These are phyloP conservation scores for Lasiodiplodia theobromae DNA, from an alignment of 2,329 filamentous ascomycete genomes.

Conservation along the genomic window DNA sequence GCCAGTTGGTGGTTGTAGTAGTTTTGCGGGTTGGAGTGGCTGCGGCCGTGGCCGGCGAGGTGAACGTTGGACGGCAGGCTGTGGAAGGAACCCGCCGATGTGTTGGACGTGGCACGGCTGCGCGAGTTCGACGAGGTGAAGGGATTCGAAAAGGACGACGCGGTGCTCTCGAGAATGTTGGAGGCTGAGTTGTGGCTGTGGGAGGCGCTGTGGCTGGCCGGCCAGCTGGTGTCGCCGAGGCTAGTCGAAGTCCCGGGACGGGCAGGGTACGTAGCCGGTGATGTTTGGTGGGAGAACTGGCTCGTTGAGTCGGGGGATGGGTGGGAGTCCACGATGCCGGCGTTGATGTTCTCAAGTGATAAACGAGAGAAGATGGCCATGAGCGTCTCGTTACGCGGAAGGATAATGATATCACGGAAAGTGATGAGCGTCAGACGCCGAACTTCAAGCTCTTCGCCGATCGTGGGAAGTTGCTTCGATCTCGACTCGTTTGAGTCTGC, in stretches of 20 bases:
- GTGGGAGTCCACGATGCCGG: constrained; percentile 47
- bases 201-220: constrained; percentile 65
- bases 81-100: constrained; percentile 61
- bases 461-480: constrained; percentile 51
- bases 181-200: constrained; percentile 78
- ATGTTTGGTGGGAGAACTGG: constrained; percentile 27
- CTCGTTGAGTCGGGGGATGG: constrained; percentile 19
- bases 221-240: constrained; percentile 35
- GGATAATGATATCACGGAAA: constrained; percentile 87
- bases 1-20: constrained; percentile 28
- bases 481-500: constrained; percentile 45
- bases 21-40: constrained; percentile 34
- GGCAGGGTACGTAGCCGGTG: constrained; percentile 42
- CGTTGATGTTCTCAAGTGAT: constrained; percentile 75
- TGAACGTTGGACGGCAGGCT: constrained; percentile 45
- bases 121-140: constrained; percentile 27
- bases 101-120: constrained; percentile 71
- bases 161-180: constrained; percentile 75
- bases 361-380: constrained; percentile 90
- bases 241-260: constrained; percentile 25
- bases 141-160: constrained; percentile 50
- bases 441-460: constrained; percentile 76
- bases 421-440: constrained; percentile 86
- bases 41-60: constrained; percentile 32
- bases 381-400: constrained; percentile 86